Base-by-base conservation (phyloP, 148 eudicot genomes). In the Arbutus unedo region DNA sequence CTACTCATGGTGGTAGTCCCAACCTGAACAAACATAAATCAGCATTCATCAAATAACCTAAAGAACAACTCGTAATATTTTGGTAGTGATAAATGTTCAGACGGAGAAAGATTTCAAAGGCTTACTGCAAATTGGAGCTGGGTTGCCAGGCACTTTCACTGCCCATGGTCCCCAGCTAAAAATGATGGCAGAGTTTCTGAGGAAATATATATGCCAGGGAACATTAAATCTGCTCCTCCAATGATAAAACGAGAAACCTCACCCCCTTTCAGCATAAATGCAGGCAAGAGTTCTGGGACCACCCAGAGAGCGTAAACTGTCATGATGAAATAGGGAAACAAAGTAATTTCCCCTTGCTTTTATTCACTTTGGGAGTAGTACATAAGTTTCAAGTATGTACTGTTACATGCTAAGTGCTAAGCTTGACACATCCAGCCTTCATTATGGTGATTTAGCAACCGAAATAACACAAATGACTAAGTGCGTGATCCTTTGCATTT, bases 181-280 rank as follows among this genome's bases (percentile, higher is more conserved):
- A 94, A 93, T 49, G 94, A 84, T 31, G 97, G 95, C 56, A 92
- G 88, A 81, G 98, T 98, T 53, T 93, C 98, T 18, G 86, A 72
- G 25, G 94, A 93, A 72, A 96, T 83, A 31, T 64, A 85, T 83
- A 96, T 93, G 73, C 99, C 98, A 54, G 99, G 99, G 82, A 94
- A 96, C 99, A 96, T 96, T 84, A 96, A 89, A 86, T 96, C 99
- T 59, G 99, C 98, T 81, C 99, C 99, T 51, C 97, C 94, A 86
- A 96, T 89, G 44, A 96, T 76, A 87, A 84, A 96, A 81, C 95
- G 97, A 82, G 99, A 96, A 85, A 96, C 99, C 87, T 94, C 99
- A 66, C 98, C 97, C 70, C 94, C 95, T 91, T 91, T 96, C 56
- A 96, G 83, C 78, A 87, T 82, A 86, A 96, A 96, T 81, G 92